phyloP scores from a whole-genome alignment of 306 rosid genomes.

The Gleditsia sinensis region DNA sequence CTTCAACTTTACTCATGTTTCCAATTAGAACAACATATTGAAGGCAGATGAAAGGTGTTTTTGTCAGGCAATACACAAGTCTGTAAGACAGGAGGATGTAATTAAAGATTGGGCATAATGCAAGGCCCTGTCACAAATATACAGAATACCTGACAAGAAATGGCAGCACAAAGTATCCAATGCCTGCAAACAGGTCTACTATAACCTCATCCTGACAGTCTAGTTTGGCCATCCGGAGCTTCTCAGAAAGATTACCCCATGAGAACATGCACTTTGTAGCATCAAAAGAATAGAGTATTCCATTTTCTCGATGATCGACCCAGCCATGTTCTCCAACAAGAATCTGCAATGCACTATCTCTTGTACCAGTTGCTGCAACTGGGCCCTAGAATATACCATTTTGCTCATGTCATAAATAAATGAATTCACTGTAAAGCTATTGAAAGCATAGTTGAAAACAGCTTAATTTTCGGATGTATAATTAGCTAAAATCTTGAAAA shows the following conservation, averaged over 20 bases:
- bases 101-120: conserved; percentile 26
- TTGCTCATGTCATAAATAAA: conserved; percentile 28
- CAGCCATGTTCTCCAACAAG: conserved; percentile 89
- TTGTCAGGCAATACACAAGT: not conserved
- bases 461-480: not conserved
- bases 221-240: conserved; percentile 73
- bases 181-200: conserved; percentile 90
- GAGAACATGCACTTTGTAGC: conserved; percentile 96
- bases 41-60: conserved; percentile 8
- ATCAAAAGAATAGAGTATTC: conserved; percentile 81
- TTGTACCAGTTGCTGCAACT: conserved; percentile 82
- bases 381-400: conserved; percentile 66
- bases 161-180: conserved; percentile 94
- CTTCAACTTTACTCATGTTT: not conserved
- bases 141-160: conserved; percentile 81
- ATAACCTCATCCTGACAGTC: conserved; percentile 72
- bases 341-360: conserved; percentile 88
- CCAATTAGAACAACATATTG: conserved; percentile 11
- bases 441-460: conserved; percentile 28
- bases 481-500: conserved; percentile 21
- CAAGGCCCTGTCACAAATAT: conserved; percentile 14
- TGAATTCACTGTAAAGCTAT: conserved; percentile 19
- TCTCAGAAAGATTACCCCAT: conserved; percentile 98
- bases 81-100: not conserved
- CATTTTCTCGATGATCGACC: conserved; percentile 94